Evolutionary conservation across 371 early-diverging fungal genomes (phyloP).

Genomic region (Mortierella sp.): DNA sequence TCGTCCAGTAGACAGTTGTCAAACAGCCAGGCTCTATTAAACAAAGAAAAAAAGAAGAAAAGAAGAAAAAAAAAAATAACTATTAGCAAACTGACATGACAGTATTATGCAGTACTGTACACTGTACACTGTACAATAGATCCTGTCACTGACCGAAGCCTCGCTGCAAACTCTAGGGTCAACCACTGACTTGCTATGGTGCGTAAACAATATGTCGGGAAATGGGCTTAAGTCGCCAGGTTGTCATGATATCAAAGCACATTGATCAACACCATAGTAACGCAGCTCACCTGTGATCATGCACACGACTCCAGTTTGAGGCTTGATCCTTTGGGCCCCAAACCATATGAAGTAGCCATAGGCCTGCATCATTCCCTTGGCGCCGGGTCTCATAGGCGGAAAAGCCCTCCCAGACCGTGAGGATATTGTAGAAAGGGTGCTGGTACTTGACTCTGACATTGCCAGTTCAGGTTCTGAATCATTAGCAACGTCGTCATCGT

Average conservation of each 20-base stretch:
- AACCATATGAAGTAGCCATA: slow-evolving; percentile 74
- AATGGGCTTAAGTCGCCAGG: not conserved
- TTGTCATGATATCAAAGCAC: too few species aligned
- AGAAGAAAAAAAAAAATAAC: not conserved
- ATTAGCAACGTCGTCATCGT: slow-evolving; percentile 4
- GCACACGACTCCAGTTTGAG: slow-evolving; percentile 59
- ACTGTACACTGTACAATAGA: too few species aligned
- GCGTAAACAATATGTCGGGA: not conserved
- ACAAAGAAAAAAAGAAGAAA: not conserved
- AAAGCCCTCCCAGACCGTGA: not conserved
- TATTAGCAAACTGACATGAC: not conserved
- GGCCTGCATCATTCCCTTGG: slow-evolving; percentile 60
- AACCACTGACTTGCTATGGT: slow-evolving; percentile 74
- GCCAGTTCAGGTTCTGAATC: slow-evolving; percentile 17
- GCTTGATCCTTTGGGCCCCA: slow-evolving; percentile 63
- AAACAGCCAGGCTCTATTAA: slow-evolving; percentile 66
- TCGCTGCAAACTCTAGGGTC: slow-evolving; percentile 68
- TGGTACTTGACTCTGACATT: slow-evolving; percentile 8
- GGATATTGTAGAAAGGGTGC: not conserved
- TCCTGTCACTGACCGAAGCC: slow-evolving; percentile 48
- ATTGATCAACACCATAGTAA: too few species aligned
- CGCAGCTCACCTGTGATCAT: slow-evolving; percentile 58
- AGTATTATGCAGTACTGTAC: not conserved
- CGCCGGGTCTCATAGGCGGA: not conserved
- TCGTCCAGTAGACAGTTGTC: slow-evolving; percentile 64